A percentile compares a stretch with the other conserved stretches of the same genome.
Evolutionary conservation across 164 flowering plant genomes (phyloP).

Genomic region (Vitis cinerea): DNA sequence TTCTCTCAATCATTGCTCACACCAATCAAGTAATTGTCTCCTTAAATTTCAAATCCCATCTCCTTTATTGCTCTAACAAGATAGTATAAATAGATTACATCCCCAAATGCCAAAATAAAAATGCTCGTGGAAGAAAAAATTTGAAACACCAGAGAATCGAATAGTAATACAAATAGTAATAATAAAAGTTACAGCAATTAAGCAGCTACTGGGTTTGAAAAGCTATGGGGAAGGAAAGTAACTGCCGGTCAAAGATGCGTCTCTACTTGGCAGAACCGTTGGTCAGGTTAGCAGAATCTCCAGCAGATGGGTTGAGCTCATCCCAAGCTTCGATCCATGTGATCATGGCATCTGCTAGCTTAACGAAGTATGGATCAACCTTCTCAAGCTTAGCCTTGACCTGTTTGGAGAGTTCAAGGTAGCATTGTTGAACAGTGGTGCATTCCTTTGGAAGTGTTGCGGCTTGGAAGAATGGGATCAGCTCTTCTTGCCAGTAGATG

Average conservation of each 20-base stretch:
- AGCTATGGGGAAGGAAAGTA: no score
- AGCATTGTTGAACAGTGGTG: constrained; percentile 27
- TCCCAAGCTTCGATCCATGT: constrained; percentile 35
- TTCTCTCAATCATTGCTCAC: no score
- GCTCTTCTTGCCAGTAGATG: constrained; percentile 33
- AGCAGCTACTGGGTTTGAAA: neutral
- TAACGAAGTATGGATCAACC: constrained; percentile 24
- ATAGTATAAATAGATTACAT: no score
- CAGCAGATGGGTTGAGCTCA: constrained; percentile 24
- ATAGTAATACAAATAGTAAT: neutral
- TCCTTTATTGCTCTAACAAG: no score
- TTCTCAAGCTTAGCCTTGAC: constrained; percentile 27
- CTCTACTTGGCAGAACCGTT: constrained; percentile 21
- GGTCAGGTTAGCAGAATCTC: constrained; percentile 12
- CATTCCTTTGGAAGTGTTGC: constrained; percentile 23
- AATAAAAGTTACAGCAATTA: neutral
- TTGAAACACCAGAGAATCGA: neutral
- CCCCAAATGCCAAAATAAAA: no score
- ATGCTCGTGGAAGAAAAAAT: neutral
- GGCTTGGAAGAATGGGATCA: constrained; percentile 29
- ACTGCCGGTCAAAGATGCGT: no score
- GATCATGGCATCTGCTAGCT: constrained; percentile 32
- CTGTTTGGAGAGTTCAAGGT: constrained; percentile 29
- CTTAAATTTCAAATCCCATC: no score
- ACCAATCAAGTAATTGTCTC: no score